These are phyloP conservation scores for Neonectria sp. DNA, from an alignment of 2,329 filamentous ascomycete species.

Conservation along the genomic window DNA sequence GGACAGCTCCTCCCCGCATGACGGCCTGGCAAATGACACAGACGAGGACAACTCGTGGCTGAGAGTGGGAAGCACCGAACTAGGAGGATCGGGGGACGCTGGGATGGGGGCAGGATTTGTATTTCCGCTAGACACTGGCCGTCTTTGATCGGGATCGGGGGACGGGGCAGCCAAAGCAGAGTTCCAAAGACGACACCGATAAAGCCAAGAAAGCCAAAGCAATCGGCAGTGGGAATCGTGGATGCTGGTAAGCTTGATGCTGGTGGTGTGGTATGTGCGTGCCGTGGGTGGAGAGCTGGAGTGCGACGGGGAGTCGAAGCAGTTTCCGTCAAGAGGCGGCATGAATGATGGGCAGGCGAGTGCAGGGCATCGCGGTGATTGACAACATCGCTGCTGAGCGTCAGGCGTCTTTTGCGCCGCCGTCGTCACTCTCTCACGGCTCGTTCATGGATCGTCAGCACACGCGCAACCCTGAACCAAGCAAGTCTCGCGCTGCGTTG, in stretches of 20 bases:
- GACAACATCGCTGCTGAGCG: slow-evolving; percentile 25
- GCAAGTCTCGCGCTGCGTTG: slow-evolving; percentile 15
- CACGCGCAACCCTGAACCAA: slow-evolving; percentile 12
- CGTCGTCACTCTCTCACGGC: slow-evolving; percentile 27
- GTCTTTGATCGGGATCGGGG: slow-evolving; percentile 38
- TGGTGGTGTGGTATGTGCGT: slow-evolving; percentile 25
- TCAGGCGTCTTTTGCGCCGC: slow-evolving; percentile 28
- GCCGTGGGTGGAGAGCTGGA: neutral
- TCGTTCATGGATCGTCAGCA: slow-evolving; percentile 2
- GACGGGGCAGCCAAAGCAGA: slow-evolving; percentile 29
- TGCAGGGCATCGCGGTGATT: slow-evolving; percentile 22
- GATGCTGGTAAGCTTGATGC: slow-evolving; percentile 1
- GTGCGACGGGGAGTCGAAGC: slow-evolving; percentile 17
- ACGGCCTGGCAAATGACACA: slow-evolving; percentile 44
- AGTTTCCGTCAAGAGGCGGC: slow-evolving; percentile 22
- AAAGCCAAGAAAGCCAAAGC: slow-evolving; percentile 25
- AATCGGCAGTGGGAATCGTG: slow-evolving; percentile 18
- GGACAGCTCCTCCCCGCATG: slow-evolving; percentile 41
- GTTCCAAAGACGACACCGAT: slow-evolving; percentile 28
- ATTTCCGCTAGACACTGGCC: slow-evolving; percentile 29
- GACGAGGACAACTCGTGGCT: slow-evolving; percentile 14
- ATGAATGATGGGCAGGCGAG: slow-evolving; percentile 27
- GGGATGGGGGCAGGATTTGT: slow-evolving; percentile 22
- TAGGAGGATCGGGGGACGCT: slow-evolving; percentile 29
- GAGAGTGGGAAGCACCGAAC: slow-evolving; percentile 30